These are phyloP conservation scores for Pleochaeta shiraiana DNA, from an alignment of 2,329 filamentous ascomycete species.

Conservation along the genomic window DNA sequence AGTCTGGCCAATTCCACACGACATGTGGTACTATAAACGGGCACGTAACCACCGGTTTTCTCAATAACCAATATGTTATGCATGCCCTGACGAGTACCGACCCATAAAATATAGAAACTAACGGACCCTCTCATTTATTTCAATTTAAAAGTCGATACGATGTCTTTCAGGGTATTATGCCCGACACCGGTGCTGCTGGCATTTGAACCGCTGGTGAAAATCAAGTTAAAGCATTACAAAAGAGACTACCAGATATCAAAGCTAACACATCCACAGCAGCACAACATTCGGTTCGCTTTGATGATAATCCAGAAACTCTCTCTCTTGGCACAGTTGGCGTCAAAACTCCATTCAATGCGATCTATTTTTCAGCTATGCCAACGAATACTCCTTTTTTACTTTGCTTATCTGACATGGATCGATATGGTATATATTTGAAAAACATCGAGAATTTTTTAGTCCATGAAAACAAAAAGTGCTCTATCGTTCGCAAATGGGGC, in stretches of 20 bases:
- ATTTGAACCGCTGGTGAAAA: conserved; percentile 1
- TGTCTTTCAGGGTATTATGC: neutral
- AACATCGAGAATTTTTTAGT: neutral
- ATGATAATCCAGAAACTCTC: neutral
- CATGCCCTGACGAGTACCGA: neutral
- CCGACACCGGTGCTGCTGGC: neutral
- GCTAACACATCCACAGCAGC: neutral
- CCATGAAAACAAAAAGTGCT: neutral
- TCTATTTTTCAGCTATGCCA: neutral
- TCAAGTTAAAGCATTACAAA: neutral
- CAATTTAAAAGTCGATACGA: neutral
- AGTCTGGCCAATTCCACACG: conserved; percentile 7
- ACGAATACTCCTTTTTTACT: conserved; percentile 1
- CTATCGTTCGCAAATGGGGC: neutral
- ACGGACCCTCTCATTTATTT: neutral
- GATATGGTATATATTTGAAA: neutral
- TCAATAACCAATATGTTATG: neutral
- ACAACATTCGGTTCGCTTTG: neutral
- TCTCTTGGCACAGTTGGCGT: neutral
- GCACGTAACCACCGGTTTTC: neutral
- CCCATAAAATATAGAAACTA: neutral
- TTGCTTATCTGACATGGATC: neutral
- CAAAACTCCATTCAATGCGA: neutral
- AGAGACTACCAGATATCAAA: neutral
- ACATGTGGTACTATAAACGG: neutral